A percentile compares a stretch with the other conserved stretches of the same genome.
Conservation (phyloP, 225 moss, liverwort and hornwort species). For the Sphagnum contortum region DNA sequence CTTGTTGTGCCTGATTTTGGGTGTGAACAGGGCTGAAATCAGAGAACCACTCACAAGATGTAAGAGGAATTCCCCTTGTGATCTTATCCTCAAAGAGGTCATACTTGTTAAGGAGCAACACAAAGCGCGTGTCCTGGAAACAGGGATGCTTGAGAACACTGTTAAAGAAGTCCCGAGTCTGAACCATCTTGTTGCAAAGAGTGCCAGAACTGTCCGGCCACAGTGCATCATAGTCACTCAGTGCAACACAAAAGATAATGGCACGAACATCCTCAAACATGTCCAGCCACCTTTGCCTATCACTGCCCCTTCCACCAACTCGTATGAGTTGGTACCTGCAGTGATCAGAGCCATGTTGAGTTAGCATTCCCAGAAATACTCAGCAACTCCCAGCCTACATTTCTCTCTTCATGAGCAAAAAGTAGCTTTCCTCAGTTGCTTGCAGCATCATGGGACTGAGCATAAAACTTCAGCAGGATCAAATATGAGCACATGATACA, state of each 20-base stretch:
- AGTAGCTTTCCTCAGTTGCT: no score
- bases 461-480: no score
- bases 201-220: conserved; percentile 44
- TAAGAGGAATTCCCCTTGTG: conserved; percentile 69
- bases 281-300: conserved; percentile 90
- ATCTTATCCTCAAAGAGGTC: conserved; percentile 92
- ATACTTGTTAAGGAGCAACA: conserved; percentile 80
- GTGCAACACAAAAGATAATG: conserved; percentile 82
- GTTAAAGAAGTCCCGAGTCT: conserved; percentile 84
- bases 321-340: conserved; percentile 94
- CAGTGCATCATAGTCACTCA: conserved; percentile 75
- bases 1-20: conserved; percentile 91
- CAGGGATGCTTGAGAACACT: conserved; percentile 75
- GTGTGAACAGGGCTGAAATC: conserved; percentile 88
- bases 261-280: conserved; percentile 98
- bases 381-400: no score
- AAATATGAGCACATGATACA: no score
- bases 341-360: not conserved
- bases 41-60: conserved; percentile 83
- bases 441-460: no score
- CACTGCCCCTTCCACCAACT: conserved; percentile 86
- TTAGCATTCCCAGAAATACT: no score
- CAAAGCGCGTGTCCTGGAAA: conserved; percentile 77
- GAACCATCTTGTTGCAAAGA: conserved; percentile 60
- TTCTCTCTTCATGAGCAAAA: no score